A percentile compares a stretch with the other conserved stretches of the same genome.
Evolutionary conservation across 371 early-diverging fungal genomes (phyloP).

Genomic region (Lichtheimia ramosa): DNA sequence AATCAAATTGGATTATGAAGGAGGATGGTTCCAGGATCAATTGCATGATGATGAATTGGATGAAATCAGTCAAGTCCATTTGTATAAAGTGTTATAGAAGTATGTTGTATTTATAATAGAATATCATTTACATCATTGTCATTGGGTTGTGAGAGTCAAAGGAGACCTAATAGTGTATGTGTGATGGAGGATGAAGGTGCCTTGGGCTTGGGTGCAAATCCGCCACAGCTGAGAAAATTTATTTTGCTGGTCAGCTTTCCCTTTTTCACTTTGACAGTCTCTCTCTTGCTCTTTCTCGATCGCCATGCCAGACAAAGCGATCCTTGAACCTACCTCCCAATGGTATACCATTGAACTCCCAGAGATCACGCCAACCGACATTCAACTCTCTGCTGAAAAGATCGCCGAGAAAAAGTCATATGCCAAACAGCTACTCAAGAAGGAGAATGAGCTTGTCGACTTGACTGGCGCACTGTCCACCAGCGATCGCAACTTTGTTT

Average conservation of each 20-base stretch:
- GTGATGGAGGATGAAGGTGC: background rate
- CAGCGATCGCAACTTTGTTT: conserved; percentile 84
- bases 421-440: conserved; percentile 66
- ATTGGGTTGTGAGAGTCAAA: no score
- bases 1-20: conserved; percentile 43
- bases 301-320: background rate
- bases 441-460: conserved; percentile 72
- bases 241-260: no score
- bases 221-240: background rate
- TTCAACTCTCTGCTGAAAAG: conserved; percentile 35
- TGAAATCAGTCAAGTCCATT: conserved; percentile 61
- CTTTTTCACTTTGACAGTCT: background rate
- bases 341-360: conserved; percentile 51
- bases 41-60: conserved; percentile 54
- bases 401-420: conserved; percentile 48
- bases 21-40: conserved; percentile 42
- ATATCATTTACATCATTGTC: no score
- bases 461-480: conserved; percentile 57
- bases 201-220: background rate
- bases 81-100: conserved; percentile 56
- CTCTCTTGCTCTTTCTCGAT: background rate
- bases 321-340: conserved; percentile 49
- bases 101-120: background rate
- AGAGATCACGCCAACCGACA: conserved; percentile 21
- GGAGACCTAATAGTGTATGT: no score